Percentiles rank a stretch among this genome's conserved stretches.
These are phyloP conservation scores for Talaromyces thailandensis DNA, from an alignment of 495 filamentous ascomycete genomes.

Conservation along the genomic window DNA sequence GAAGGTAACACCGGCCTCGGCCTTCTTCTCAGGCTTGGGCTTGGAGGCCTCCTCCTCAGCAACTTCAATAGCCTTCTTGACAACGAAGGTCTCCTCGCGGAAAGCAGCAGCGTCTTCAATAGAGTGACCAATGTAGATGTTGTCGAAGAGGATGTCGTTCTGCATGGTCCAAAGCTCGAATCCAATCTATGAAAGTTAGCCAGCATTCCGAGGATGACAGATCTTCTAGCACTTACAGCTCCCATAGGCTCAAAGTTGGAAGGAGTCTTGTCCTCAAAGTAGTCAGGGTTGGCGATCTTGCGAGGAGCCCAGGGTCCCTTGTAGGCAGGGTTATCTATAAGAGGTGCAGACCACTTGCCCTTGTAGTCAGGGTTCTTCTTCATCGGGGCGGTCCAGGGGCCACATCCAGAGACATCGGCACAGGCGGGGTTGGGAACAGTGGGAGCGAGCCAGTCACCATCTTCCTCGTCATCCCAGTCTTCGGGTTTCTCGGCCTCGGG, in stretches of 20 bases:
- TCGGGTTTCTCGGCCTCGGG: slow-evolving; percentile 98
- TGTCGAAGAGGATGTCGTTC: slow-evolving; percentile 97
- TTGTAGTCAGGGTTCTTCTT: slow-evolving; percentile 97
- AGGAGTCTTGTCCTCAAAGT: slow-evolving; percentile 96
- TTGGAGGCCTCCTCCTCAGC: slow-evolving; percentile 72
- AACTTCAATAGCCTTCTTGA: slow-evolving; percentile 83
- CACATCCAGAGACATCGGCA: slow-evolving; percentile 85
- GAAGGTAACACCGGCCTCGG: slow-evolving; percentile 77
- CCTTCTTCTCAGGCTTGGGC: slow-evolving; percentile 63
- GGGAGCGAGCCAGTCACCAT: slow-evolving; percentile 97
- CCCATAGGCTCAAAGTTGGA: slow-evolving; percentile 97
- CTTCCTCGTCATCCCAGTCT: slow-evolving; percentile 99
- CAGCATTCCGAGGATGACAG: background rate
- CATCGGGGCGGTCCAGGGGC: slow-evolving; percentile 83
- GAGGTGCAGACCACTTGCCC: slow-evolving; percentile 93
- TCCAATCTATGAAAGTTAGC: slow-evolving; percentile 55
- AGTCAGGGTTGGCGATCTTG: slow-evolving; percentile 95
- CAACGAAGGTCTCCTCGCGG: slow-evolving; percentile 82
- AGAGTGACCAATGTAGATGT: slow-evolving; percentile 99
- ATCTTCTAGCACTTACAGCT: slow-evolving; percentile 54
- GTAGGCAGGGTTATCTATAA: slow-evolving; percentile 97
- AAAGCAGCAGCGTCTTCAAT: slow-evolving; percentile 86
- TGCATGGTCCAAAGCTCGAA: slow-evolving; percentile 99
- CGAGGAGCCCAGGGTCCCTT: slow-evolving; percentile 91
- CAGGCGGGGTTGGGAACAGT: slow-evolving; percentile 94